Evolutionary conservation across 2,329 filamentous ascomycete species (phyloP), one percentile per base, ranked within the genome.

Genomic region (Trichothecium sympodiale): DNA sequence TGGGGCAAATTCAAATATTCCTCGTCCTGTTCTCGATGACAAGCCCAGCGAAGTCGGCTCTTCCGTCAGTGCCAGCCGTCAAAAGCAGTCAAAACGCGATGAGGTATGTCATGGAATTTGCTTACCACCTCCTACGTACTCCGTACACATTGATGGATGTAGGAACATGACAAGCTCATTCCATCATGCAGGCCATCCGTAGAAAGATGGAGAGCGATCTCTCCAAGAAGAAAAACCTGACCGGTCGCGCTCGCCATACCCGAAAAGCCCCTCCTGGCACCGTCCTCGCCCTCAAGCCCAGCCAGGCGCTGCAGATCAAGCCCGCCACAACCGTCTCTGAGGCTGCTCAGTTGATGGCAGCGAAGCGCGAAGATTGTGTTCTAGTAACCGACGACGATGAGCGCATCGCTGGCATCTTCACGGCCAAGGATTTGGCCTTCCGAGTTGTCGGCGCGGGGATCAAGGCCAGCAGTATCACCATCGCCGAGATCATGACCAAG

Each of bases 401-500:
- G 53, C 77, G 91, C 32, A 98, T 98, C 62, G 85, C 91, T 31
- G 91, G 91, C 64, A 98, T 98, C 58, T 98, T 98, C 60, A 98
- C 91, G 1, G 91, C 91, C 46, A 98, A 98, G 68, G 91, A 98
- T 67, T 70, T 98, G 55, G 91, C 91, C 14, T 98, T 96, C 69
- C 80, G 91, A 39, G 91, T 98, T 9, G 89, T 98, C 17, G 91
- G 89, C 38, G 77, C 80, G 38, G 91, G 91, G 18, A 72, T 88
- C 52, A 94, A 94, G 65, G 83, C 91, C 23, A 81, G 77, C 57
- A 85, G 80, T 55, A 77, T 96, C 49, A 94, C 86, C 16, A 95
- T 98, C 55, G 83, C 87, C 46, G 88, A 96, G 55, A 98, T 98
- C 60, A 98, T 98, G 91, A 98, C 91, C 56, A 95, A 96, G 71